A percentile compares a stretch with the other conserved stretches of the same genome.
Evolutionary conservation across 108 stramenopile genomes (phyloP).

Genomic region (Conticribra weissflogii): DNA sequence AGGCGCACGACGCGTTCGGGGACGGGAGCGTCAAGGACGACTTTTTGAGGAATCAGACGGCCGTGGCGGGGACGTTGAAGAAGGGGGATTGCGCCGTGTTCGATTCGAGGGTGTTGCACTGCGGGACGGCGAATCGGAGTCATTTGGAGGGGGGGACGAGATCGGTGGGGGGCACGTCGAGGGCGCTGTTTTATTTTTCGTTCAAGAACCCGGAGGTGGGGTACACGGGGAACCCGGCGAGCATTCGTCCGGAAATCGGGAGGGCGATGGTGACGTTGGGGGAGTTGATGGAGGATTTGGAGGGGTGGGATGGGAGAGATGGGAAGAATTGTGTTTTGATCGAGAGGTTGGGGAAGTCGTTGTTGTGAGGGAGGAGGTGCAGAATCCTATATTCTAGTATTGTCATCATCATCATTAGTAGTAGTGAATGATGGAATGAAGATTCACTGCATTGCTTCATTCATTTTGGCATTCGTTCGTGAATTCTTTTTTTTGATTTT

Average conservation of each 20-base stretch:
- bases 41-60: constrained; percentile 51
- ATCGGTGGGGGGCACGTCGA: constrained; percentile 32
- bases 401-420: too few species aligned
- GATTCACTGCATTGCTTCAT: too few species aligned
- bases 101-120: constrained; percentile 79
- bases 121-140: constrained; percentile 78
- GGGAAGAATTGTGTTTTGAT: constrained; percentile 39
- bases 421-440: too few species aligned
- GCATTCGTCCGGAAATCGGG: not conserved
- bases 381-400: too few species aligned
- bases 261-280: not conserved
- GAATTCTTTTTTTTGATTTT: too few species aligned
- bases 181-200: constrained; percentile 77
- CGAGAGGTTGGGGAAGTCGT: constrained; percentile 31
- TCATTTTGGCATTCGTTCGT: too few species aligned
- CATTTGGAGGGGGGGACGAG: too few species aligned
- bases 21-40: constrained; percentile 60
- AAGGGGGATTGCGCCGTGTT: constrained; percentile 81
- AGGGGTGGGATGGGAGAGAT: constrained; percentile 25
- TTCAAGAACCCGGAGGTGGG: constrained; percentile 11
- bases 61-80: constrained; percentile 66
- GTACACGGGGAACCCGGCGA: constrained; percentile 2
- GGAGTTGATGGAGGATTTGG: constrained; percentile 14
- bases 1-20: constrained; percentile 10
- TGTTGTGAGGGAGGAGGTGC: too few species aligned